These are phyloP conservation scores for Phytophthora litchii DNA, from an alignment of 352 stramenopile species.

Conservation along the genomic window DNA sequence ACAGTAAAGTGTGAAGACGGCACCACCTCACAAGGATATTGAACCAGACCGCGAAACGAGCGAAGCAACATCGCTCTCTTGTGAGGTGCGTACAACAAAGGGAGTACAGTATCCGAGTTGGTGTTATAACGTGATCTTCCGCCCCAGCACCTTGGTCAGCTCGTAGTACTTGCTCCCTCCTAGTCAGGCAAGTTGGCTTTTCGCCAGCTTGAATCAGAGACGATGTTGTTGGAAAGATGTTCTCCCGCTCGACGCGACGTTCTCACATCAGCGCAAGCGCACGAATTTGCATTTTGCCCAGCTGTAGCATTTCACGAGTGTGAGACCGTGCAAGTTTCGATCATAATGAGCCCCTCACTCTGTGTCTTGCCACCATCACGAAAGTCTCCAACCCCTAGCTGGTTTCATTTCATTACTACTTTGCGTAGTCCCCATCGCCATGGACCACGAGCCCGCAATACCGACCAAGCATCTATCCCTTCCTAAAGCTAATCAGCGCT, in stretches of 20 bases:
- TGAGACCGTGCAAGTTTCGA: background rate
- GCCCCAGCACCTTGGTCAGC: too few relatives aligned
- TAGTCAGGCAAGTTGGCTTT: too few relatives aligned
- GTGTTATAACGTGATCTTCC: too few relatives aligned
- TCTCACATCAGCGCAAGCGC: slow-evolving; percentile 6
- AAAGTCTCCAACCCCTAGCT: slow-evolving; percentile 3
- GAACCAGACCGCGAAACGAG: too few relatives aligned
- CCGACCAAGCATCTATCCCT: slow-evolving; percentile 1
- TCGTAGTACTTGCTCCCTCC: too few relatives aligned
- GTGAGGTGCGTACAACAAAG: too few relatives aligned
- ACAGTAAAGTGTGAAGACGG: too few relatives aligned
- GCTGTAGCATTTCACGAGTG: background rate
- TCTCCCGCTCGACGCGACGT: slow-evolving; percentile 6
- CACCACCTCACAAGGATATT: too few relatives aligned
- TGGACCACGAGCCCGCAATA: slow-evolving; percentile 1
- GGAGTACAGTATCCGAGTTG: too few relatives aligned
- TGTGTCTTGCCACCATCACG: slow-evolving; percentile 5
- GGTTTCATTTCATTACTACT: slow-evolving; percentile 3
- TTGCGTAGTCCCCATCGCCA: slow-evolving; percentile 5
- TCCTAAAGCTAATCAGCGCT: background rate
- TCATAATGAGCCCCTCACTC: slow-evolving; percentile 3
- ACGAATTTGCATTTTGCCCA: background rate
- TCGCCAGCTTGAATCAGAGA: slow-evolving; percentile 4
- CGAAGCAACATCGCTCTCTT: too few relatives aligned
- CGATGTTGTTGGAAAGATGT: background rate